Conservation (phyloP, 1,284 basidiomycete genomes). For the Naganishia cerealis region DNA sequence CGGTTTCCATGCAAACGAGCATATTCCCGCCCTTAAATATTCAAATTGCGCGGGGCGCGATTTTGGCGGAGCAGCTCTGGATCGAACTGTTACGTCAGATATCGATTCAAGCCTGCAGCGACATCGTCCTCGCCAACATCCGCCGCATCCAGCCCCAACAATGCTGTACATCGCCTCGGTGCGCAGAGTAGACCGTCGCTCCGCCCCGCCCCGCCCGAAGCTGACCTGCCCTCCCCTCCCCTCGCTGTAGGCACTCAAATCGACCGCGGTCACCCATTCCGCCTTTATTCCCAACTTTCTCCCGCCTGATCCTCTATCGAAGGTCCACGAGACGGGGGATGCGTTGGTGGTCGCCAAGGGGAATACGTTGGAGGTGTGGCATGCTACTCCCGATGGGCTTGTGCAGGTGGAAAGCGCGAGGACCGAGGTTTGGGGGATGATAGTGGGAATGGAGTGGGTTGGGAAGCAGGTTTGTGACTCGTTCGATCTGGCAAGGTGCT, state of each 20-base stretch:
- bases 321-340: slow-evolving; percentile 5
- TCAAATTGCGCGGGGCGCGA: no score
- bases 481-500: not conserved
- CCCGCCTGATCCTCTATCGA: slow-evolving; percentile 27
- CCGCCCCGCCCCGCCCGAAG: not conserved
- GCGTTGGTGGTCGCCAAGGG: slow-evolving; percentile 51
- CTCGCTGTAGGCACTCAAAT: slow-evolving; percentile 48
- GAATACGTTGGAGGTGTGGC: slow-evolving; percentile 50
- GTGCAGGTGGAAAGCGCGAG: slow-evolving; percentile 36
- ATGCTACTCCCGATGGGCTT: slow-evolving; percentile 43
- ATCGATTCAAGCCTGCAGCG: no score
- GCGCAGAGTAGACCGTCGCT: not conserved
- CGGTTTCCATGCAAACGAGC: no score
- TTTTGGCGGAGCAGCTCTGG: no score
- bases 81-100: no score
- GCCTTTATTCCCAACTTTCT: slow-evolving; percentile 43
- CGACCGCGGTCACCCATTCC: slow-evolving; percentile 50
- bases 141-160: no score
- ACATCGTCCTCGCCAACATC: no score
- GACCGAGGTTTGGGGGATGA: slow-evolving; percentile 49
- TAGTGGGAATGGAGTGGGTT: slow-evolving; percentile 47
- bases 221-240: not conserved
- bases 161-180: slow-evolving; percentile 39
- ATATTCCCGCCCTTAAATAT: no score
- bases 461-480: slow-evolving; percentile 39